A percentile compares a stretch with the other conserved stretches of the same genome.
Conservation (phyloP, 2,329 filamentous ascomycete genomes). For the Aspergillus bombycis region DNA sequence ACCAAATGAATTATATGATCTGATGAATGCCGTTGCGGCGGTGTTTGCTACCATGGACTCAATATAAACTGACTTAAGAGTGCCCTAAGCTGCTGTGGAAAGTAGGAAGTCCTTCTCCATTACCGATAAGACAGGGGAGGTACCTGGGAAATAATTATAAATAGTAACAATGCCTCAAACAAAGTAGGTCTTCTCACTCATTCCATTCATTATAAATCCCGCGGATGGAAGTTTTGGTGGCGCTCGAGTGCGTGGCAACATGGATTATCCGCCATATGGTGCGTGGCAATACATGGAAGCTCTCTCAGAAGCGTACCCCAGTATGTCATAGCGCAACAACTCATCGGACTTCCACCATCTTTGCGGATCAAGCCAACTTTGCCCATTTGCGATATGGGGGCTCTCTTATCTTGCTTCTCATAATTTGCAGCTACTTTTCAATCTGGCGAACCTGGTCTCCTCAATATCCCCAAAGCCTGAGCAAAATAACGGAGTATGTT, state of each 20-base stretch:
- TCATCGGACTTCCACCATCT: slow-evolving; percentile 9
- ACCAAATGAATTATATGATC: slow-evolving; percentile 1
- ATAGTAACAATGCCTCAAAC: not conserved
- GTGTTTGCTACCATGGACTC: not conserved
- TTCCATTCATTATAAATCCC: not conserved
- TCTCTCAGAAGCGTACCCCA: not conserved
- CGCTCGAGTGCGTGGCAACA: slow-evolving; percentile 12
- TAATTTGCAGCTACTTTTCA: slow-evolving; percentile 16
- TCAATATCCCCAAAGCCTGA: slow-evolving; percentile 12
- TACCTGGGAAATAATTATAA: not conserved
- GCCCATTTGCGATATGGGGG: slow-evolving; percentile 26
- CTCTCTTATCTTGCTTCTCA: slow-evolving; percentile 18
- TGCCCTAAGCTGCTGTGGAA: not conserved
- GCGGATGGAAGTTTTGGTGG: not conserved
- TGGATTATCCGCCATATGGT: not conserved
- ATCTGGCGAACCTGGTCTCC: slow-evolving; percentile 8
- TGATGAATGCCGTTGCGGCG: not conserved
- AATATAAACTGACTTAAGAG: not conserved
- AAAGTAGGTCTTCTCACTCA: not conserved
- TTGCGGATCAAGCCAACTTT: not conserved
- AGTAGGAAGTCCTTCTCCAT: not conserved
- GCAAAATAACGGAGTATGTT: slow-evolving; percentile 60
- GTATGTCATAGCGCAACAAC: slow-evolving; percentile 4
- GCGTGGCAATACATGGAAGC: not conserved
- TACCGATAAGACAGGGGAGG: not conserved